These are phyloP conservation scores for Aspergillus panamensis DNA, from an alignment of 495 filamentous ascomycete species.

Conservation along the genomic window DNA sequence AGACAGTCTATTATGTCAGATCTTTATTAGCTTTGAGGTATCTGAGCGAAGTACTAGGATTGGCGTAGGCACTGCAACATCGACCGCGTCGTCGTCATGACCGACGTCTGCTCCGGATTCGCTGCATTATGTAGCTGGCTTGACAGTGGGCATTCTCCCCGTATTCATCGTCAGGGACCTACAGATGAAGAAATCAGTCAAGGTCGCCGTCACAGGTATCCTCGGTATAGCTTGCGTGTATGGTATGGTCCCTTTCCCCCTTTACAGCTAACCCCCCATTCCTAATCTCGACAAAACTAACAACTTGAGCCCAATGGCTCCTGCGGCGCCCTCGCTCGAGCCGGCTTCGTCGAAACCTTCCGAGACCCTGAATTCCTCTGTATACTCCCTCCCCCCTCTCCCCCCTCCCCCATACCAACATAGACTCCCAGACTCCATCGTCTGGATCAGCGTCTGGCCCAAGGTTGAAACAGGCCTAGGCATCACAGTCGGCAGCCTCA, in stretches of 20 bases:
- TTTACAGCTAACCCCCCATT: neutral
- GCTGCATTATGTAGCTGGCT: slow-evolving; percentile 12
- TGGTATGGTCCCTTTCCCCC: no score
- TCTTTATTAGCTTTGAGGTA: neutral
- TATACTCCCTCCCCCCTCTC: neutral
- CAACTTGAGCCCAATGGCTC: neutral
- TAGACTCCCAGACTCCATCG: neutral
- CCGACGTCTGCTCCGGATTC: slow-evolving; percentile 11
- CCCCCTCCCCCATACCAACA: neutral
- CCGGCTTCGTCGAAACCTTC: slow-evolving; percentile 1
- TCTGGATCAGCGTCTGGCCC: slow-evolving; percentile 1
- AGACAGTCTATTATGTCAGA: slow-evolving; percentile 22
- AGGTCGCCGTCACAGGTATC: slow-evolving; percentile 9
- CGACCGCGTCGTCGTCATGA: slow-evolving; percentile 2
- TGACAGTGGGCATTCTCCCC: slow-evolving; percentile 12
- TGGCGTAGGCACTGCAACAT: slow-evolving; percentile 9
- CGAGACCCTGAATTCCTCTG: slow-evolving; percentile 3
- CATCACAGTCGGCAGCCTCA: slow-evolving; percentile 11
- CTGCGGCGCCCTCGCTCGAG: neutral
- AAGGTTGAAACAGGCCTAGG: slow-evolving; percentile 15
- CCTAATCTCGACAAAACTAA: no score
- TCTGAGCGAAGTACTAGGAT: neutral
- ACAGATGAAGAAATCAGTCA: slow-evolving; percentile 4
- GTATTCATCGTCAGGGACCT: slow-evolving; percentile 9
- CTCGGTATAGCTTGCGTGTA: slow-evolving; percentile 11